phyloP scores from a whole-genome alignment of 1,139 yeast genomes.

The Geotrichum phurueaensis region DNA sequence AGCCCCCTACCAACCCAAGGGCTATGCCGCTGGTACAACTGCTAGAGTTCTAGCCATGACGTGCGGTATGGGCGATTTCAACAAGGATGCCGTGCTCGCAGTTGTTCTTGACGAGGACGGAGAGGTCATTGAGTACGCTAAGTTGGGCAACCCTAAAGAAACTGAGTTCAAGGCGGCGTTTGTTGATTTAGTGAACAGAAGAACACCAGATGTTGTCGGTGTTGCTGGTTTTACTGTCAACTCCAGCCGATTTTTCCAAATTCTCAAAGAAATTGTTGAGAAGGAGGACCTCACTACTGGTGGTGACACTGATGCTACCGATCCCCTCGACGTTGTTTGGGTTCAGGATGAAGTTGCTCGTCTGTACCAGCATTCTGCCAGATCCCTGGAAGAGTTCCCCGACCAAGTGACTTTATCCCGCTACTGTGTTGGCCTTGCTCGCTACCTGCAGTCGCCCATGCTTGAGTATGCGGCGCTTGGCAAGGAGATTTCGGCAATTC shows the following conservation, averaged over 20 bases:
- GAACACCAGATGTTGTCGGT: conserved; percentile 81
- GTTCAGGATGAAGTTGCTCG: conserved; percentile 93
- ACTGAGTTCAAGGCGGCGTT: conserved; percentile 56
- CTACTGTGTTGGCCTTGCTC: conserved; percentile 83
- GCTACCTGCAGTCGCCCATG: conserved; percentile 86
- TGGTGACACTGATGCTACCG: conserved; percentile 43
- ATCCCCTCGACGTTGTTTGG: conserved; percentile 59
- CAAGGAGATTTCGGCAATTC: conserved; percentile 63
- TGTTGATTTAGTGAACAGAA: conserved; percentile 46
- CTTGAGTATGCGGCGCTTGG: conserved; percentile 81
- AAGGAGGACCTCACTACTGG: conserved; percentile 52
- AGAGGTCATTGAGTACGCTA: conserved; percentile 65
- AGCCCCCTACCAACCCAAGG: conserved; percentile 84
- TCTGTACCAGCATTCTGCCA: conserved; percentile 71
- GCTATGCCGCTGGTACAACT: conserved; percentile 69
- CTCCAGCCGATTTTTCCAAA: conserved; percentile 55
- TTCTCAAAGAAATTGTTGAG: conserved; percentile 50
- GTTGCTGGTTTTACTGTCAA: conserved; percentile 82
- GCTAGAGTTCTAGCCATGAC: conserved; percentile 81
- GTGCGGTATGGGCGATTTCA: conserved; percentile 77
- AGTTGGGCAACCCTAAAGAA: conserved; percentile 66
- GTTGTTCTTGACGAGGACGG: conserved; percentile 76
- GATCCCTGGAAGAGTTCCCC: conserved; percentile 77
- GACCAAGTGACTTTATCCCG: conserved; percentile 78
- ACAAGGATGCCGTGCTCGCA: conserved; percentile 81